Base-by-base conservation (phyloP, 345 rosid genomes). In the Hibiscus trionum region DNA sequence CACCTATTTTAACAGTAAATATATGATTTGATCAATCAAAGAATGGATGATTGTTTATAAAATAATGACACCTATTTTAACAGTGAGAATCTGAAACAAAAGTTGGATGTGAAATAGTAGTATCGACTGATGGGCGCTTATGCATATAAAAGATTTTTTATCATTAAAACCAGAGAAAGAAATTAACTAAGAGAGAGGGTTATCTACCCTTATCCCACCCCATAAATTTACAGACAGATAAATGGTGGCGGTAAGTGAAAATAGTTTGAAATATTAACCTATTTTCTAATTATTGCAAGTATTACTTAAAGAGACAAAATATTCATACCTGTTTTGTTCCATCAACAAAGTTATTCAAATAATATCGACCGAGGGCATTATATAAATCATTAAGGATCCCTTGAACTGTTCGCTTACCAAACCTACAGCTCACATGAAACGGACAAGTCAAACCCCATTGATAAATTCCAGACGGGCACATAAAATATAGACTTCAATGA, bases 291-390 rank as follows among this genome's bases (percentile, higher is more conserved):
- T 61, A 77, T n/a, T 53, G 56, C 39, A 61, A 64, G 37, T 56
- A 26, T 29, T 61, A 77, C 14, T 19, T 27, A 8, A 59, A 42
- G 42, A 63, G 69, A 15, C 11, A 10, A 69, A 37, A 73, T 31
- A 35, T 49, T 4, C 69, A 5, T 44, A 90, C 99, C 97, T 92
- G 99, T 82, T 83, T 95, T 59, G 85, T 92, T 82, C 99, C 99
- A 78, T 95, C 99, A 31, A 79, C 77, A 77, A 95, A 95, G 81
- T 95, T 95, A 79, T 95, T 95, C 74, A 95, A 84, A 76, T 95
- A 95, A 80, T 95, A 95, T 71, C 99, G 99, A 56, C 71, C 77
- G 61, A 95, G 93, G 67, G 99, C 81, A 79, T 93, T 90, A 80
- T 76, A 74, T n/a, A 95, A 90, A 68, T 95, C 99, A 14, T 95